Evolutionary conservation across 2,329 filamentous ascomycete genomes (phyloP).

Genomic region (Venturia oleaginea): DNA sequence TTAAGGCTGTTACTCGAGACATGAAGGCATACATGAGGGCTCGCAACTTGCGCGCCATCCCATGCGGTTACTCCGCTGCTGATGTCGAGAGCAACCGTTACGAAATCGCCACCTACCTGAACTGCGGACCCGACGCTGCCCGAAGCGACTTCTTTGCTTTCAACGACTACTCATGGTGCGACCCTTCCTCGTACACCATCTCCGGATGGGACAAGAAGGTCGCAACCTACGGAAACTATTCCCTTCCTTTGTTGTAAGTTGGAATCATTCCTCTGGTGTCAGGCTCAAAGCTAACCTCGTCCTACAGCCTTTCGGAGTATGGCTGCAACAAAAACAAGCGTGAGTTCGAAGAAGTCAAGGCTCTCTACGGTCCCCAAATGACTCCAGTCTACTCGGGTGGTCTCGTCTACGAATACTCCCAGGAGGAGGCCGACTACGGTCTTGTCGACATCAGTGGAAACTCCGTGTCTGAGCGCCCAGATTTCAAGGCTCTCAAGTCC

Average conservation of each 20-base stretch:
- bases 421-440: slow-evolving; percentile 71
- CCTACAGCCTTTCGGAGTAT: slow-evolving; percentile 68
- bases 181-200: slow-evolving; percentile 54
- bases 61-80: slow-evolving; percentile 74
- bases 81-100: slow-evolving; percentile 79
- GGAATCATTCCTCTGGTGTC: not conserved
- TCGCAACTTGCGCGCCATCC: slow-evolving; percentile 57
- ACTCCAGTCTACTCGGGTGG: slow-evolving; percentile 86
- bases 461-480: slow-evolving; percentile 47
- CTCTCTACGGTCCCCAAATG: slow-evolving; percentile 80
- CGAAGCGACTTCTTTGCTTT: slow-evolving; percentile 84
- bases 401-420: slow-evolving; percentile 89
- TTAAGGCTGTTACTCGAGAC: slow-evolving; percentile 65
- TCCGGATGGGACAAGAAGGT: slow-evolving; percentile 87
- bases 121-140: slow-evolving; percentile 77
- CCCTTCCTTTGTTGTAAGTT: slow-evolving; percentile 67
- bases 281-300: not conserved
- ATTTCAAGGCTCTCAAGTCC: slow-evolving; percentile 51
- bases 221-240: slow-evolving; percentile 76
- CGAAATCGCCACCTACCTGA: slow-evolving; percentile 85
- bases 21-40: slow-evolving; percentile 73
- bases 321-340: slow-evolving; percentile 80
- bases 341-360: slow-evolving; percentile 66
- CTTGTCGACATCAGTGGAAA: slow-evolving; percentile 56
- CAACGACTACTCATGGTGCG: slow-evolving; percentile 86